Conservation (phyloP, 768 basidiomycete species). For the Russula griseocarnosa region DNA sequence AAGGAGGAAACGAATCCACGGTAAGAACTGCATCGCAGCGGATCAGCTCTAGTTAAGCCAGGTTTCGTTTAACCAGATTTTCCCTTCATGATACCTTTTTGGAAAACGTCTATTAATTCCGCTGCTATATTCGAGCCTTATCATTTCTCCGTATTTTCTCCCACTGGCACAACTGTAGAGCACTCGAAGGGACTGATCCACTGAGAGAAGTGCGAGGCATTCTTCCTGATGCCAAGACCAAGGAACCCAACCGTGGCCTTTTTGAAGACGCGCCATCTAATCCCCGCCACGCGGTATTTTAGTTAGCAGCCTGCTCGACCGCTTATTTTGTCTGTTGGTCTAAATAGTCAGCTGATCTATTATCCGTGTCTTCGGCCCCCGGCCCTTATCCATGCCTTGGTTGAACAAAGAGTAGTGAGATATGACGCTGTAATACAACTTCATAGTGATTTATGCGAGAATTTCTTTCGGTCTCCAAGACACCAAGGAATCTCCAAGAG, state of each 20-base stretch:
- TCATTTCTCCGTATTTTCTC: no score
- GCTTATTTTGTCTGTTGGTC: no score
- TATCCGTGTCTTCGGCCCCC: background rate
- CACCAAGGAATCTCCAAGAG: background rate
- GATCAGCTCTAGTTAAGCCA: background rate
- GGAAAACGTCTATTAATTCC: background rate
- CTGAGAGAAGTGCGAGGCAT: background rate
- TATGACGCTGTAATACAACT: background rate
- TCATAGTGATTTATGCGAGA: no score
- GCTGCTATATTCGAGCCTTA: no score
- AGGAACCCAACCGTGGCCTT: no score
- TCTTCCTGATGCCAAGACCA: background rate
- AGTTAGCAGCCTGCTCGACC: no score
- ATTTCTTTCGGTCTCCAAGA: background rate
- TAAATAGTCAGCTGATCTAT: background rate
- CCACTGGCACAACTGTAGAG: no score
- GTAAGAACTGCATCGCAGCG: background rate
- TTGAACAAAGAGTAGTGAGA: no score
- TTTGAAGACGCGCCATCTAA: no score
- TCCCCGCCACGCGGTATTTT: no score
- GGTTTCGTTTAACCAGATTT: background rate
- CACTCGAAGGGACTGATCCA: background rate
- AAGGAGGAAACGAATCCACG: background rate
- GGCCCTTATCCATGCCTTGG: no score
- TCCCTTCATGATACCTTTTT: background rate